A percentile compares a stretch with the other conserved stretches of the same genome.
These are phyloP conservation scores for Cadophora gregata DNA, from an alignment of 2,329 filamentous ascomycete species.

Conservation along the genomic window DNA sequence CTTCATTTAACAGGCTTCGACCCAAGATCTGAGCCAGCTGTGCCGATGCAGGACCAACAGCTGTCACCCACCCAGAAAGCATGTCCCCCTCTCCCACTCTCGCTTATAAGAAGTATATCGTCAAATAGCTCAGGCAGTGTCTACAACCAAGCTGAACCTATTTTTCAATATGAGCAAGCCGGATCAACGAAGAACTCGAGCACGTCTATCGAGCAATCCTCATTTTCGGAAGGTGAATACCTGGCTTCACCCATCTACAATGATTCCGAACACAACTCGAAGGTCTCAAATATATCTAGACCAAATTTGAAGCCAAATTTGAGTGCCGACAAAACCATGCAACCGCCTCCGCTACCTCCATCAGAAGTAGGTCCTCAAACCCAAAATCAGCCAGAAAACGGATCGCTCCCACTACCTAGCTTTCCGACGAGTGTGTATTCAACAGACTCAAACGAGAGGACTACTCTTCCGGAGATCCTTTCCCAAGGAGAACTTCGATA, in stretches of 20 bases:
- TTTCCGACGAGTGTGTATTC: not conserved
- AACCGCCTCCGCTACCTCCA: not conserved
- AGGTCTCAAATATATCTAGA: not conserved
- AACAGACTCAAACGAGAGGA: constrained; percentile 3
- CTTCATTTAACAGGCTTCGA: constrained; percentile 35
- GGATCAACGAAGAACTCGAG: constrained; percentile 3
- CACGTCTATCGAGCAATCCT: not conserved
- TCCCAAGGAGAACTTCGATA: constrained; percentile 5
- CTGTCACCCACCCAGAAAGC: not conserved
- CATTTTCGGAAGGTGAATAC: constrained; percentile 1
- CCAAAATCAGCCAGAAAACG: not conserved
- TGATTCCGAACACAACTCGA: not conserved
- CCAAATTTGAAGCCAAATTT: not conserved
- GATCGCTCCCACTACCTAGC: not conserved
- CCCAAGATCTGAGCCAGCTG: constrained; percentile 24
- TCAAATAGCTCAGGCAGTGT: constrained; percentile 29
- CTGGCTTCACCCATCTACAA: constrained; percentile 13
- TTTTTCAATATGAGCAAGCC: not conserved
- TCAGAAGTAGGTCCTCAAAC: not conserved
- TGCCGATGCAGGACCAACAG: constrained; percentile 24
- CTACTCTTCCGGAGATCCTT: constrained; percentile 7
- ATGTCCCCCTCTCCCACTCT: not conserved
- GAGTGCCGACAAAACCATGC: not conserved
- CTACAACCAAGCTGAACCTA: constrained; percentile 29
- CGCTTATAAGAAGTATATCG: constrained; percentile 1